Evolutionary conservation across 2,329 filamentous ascomycete genomes (phyloP).

Genomic region (Exutisphaerella laricina): DNA sequence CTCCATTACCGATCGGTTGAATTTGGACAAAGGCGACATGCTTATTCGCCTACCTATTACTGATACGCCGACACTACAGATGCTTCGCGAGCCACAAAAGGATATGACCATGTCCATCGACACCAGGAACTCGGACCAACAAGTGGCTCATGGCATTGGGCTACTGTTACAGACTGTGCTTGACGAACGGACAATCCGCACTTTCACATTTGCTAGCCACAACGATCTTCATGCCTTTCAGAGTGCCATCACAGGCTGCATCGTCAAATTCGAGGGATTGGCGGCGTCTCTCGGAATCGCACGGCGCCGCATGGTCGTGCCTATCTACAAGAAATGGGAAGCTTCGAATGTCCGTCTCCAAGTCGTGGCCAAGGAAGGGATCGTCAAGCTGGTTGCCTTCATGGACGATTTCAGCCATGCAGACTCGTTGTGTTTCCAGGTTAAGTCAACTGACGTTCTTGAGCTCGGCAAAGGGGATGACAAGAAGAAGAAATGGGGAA

Average conservation of each 20-base stretch:
- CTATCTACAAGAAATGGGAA: slow-evolving; percentile 93
- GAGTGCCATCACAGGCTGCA: slow-evolving; percentile 70
- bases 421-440: slow-evolving; percentile 79
- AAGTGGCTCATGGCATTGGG: slow-evolving; percentile 55
- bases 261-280: slow-evolving; percentile 51
- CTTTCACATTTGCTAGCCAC: slow-evolving; percentile 47
- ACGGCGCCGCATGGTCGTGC: slow-evolving; percentile 69
- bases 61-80: slow-evolving; percentile 53
- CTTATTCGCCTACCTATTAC: slow-evolving; percentile 40
- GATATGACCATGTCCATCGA: slow-evolving; percentile 72
- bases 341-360: slow-evolving; percentile 74
- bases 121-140: slow-evolving; percentile 29
- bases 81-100: slow-evolving; percentile 67
- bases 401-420: slow-evolving; percentile 85
- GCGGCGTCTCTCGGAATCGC: slow-evolving; percentile 75
- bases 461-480: slow-evolving; percentile 50
- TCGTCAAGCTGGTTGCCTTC: slow-evolving; percentile 74
- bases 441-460: slow-evolving; percentile 79
- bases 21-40: slow-evolving; percentile 55
- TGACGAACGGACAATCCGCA: slow-evolving; percentile 60
- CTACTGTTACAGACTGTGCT: slow-evolving; percentile 56
- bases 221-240: slow-evolving; percentile 71
- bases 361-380: slow-evolving; percentile 68
- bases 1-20: slow-evolving; percentile 76
- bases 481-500: slow-evolving; percentile 54